phyloP scores from a whole-genome alignment of 768 basidiomycete genomes.

The Sporobolomyces phaffii region DNA sequence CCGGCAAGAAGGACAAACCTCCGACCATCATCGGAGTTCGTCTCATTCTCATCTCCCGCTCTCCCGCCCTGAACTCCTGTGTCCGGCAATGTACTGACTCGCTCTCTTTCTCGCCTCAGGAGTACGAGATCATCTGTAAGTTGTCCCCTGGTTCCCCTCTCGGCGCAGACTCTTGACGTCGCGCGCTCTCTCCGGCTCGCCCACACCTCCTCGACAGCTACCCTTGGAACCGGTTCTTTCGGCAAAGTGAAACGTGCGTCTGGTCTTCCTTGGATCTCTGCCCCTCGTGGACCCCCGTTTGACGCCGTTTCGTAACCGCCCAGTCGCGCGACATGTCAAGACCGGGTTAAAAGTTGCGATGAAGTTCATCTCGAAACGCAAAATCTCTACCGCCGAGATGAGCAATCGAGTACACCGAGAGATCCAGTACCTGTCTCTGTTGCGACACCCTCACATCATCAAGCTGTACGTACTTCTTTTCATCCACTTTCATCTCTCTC shows the following conservation, averaged over 20 bases:
- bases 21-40: constrained; percentile 25
- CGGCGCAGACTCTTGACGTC: too few species aligned
- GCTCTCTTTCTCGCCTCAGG: constrained; percentile 1
- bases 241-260: constrained; percentile 98
- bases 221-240: constrained; percentile 94
- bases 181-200: too few species aligned
- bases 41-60: background rate
- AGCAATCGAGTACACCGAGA: constrained; percentile 87
- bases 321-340: constrained; percentile 88
- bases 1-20: constrained; percentile 1
- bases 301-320: background rate
- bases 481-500: constrained; percentile 9
- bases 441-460: constrained; percentile 94
- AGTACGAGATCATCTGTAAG: constrained; percentile 37
- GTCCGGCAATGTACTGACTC: background rate
- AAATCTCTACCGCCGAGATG: constrained; percentile 83
- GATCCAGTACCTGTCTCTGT: constrained; percentile 90
- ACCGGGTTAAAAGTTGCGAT: constrained; percentile 95
- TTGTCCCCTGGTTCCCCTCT: background rate
- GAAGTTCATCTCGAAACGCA: constrained; percentile 93
- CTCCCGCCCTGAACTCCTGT: background rate
- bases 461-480: constrained; percentile 61
- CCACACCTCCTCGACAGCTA: constrained; percentile 47
- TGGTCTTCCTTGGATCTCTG: constrained; percentile 40
- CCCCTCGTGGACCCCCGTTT: background rate